These are phyloP conservation scores for Aaosphaeria arxii DNA, from an alignment of 2,329 filamentous ascomycete species.

Conservation along the genomic window DNA sequence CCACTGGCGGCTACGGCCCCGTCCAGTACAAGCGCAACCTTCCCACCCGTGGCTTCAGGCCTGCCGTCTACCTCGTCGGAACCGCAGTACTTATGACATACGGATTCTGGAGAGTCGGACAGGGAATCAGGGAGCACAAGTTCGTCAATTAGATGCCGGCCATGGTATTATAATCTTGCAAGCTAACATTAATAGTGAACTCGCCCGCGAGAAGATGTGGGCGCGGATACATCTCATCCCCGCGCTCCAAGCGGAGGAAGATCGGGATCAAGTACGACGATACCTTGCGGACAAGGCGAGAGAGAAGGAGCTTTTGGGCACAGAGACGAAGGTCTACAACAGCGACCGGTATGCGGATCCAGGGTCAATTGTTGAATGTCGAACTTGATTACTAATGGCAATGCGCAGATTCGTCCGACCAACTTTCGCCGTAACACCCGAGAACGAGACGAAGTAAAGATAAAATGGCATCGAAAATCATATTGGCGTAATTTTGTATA, in stretches of 20 bases:
- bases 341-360: slow-evolving; percentile 65
- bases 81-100: slow-evolving; percentile 79
- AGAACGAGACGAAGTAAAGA: slow-evolving; percentile 56
- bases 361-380: neutral
- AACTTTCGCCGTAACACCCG: slow-evolving; percentile 73
- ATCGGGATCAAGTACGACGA: slow-evolving; percentile 88
- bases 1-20: slow-evolving; percentile 87
- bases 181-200: slow-evolving; percentile 60
- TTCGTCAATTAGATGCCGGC: slow-evolving; percentile 46
- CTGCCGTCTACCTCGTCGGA: slow-evolving; percentile 72
- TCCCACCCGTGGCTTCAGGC: slow-evolving; percentile 85
- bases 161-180: too few species aligned
- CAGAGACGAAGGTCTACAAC: slow-evolving; percentile 82
- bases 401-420: slow-evolving; percentile 60
- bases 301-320: slow-evolving; percentile 86
- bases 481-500: neutral
- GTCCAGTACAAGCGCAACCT: slow-evolving; percentile 99
- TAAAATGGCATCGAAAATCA: neutral
- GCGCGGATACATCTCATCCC: slow-evolving; percentile 92
- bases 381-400: slow-evolving; percentile 4
- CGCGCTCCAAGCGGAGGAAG: slow-evolving; percentile 91
- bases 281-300: slow-evolving; percentile 82
- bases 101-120: slow-evolving; percentile 82
- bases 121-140: slow-evolving; percentile 89
- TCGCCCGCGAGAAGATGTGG: slow-evolving; percentile 98